These are phyloP conservation scores for Ascochyta clinopodiicola DNA, from an alignment of 2,329 filamentous ascomycete species.

Conservation along the genomic window DNA sequence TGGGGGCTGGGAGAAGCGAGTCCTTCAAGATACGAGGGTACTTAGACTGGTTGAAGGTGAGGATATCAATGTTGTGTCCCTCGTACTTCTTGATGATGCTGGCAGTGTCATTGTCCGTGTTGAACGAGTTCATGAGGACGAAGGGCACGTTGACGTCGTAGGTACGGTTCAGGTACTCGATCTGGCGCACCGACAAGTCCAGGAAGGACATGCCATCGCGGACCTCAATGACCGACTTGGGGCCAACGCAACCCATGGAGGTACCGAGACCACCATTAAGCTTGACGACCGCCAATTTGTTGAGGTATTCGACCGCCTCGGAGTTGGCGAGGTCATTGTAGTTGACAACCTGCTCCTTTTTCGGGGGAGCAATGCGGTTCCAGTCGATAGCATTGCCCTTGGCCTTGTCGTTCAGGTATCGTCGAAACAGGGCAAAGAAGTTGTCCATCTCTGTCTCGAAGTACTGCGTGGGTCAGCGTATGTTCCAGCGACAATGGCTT, in stretches of 20 bases:
- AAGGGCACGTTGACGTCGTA: constrained; percentile 98
- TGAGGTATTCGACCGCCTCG: constrained; percentile 91
- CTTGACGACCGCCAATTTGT: constrained; percentile 98
- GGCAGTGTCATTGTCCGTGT: constrained; percentile 96
- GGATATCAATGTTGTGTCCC: constrained; percentile 98
- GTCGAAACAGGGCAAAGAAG: constrained; percentile 98
- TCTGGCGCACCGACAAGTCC: constrained; percentile 96
- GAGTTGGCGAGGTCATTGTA: constrained; percentile 90
- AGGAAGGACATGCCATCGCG: constrained; percentile 99
- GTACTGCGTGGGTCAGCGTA: constrained; percentile 61
- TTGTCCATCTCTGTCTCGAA: constrained; percentile 99
- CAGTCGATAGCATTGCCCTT: constrained; percentile 97
- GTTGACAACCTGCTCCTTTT: constrained; percentile 91
- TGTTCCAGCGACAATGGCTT: constrained; percentile 18
- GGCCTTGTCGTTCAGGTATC: constrained; percentile 98
- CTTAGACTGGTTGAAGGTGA: constrained; percentile 99
- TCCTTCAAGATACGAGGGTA: constrained; percentile 99
- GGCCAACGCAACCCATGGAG: constrained; percentile 98
- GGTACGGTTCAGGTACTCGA: constrained; percentile 98
- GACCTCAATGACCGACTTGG: constrained; percentile 99
- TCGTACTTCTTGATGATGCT: constrained; percentile 99
- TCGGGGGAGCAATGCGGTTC: constrained; percentile 94
- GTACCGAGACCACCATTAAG: constrained; percentile 99
- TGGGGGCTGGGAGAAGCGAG: constrained; percentile 93
- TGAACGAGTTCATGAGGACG: constrained; percentile 99